A percentile compares a stretch with the other conserved stretches of the same genome.
Evolutionary conservation across 2,329 filamentous ascomycete species (phyloP).

Genomic region (Clonostachys solani): DNA sequence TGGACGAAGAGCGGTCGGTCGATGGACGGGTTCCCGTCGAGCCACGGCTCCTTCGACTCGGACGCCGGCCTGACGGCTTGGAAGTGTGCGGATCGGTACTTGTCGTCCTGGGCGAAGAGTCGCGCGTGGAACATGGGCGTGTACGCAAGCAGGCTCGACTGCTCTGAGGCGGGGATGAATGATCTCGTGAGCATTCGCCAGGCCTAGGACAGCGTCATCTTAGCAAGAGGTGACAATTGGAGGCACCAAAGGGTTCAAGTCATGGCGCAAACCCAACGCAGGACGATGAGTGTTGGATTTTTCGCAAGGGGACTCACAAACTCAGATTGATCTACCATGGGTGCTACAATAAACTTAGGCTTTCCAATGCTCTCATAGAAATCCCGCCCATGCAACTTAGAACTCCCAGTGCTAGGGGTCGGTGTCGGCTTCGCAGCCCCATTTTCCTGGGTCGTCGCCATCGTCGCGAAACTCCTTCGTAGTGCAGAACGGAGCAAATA

Average conservation of each 20-base stretch:
- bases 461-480: constrained; percentile 15
- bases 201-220: constrained; percentile 50
- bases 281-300: neutral
- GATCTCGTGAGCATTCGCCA: constrained; percentile 97
- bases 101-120: constrained; percentile 71
- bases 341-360: constrained; percentile 85
- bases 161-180: constrained; percentile 68
- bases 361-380: constrained; percentile 96
- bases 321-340: constrained; percentile 98
- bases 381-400: constrained; percentile 75
- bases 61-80: constrained; percentile 51
- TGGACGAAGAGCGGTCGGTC: constrained; percentile 94
- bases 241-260: neutral
- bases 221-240: too few species aligned
- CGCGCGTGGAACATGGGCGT: constrained; percentile 96
- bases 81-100: constrained; percentile 78
- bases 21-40: constrained; percentile 81
- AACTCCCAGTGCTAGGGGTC: constrained; percentile 5
- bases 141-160: constrained; percentile 73
- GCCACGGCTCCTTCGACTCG: constrained; percentile 38
- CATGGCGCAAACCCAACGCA: neutral
- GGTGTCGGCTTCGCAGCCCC: constrained; percentile 3
- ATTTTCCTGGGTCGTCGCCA: constrained; percentile 12
- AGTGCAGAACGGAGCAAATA: too few species aligned
- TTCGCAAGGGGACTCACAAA: constrained; percentile 61